Base-by-base conservation (phyloP, 768 basidiomycete genomes). In the Lentinula boryana region DNA sequence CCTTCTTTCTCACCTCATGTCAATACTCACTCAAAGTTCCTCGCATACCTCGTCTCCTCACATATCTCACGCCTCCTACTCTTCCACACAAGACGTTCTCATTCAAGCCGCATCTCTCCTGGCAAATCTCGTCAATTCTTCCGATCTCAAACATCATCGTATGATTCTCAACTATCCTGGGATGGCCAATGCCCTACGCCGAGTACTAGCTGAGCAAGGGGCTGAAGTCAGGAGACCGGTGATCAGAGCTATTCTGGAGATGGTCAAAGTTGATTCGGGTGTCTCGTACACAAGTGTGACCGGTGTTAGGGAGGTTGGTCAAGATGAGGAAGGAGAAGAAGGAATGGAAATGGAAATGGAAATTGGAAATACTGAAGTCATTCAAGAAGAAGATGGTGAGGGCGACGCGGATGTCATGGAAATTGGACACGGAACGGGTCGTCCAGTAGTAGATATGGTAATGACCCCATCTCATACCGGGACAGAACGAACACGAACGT, bases 71-170 rank as follows among this genome's bases (percentile, higher is more conserved):
- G 4, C 40, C n/a, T 15, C 43, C n/a, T 50, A 15, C 4, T 27
- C 35, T 40, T 2, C 66, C 40, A n/a, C 40, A 80, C 21, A 31
- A 12, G 57, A 58, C 36, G 21, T 51, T 23, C 27, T 38, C 27
- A 51, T 40, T 8, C 60, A 84, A 80, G 85, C 87, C 0, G 79
- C 86, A 0, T 83, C 76, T 66, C 72, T 84, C 2, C 78, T 91
- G 0, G 86, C 86, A 0, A 91, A 92, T 69, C 75, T 93, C 13
- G 78, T 84, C 38, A 90, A 91, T 68, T 85, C 85, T 40, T 69
- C 74, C 2, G 40, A 56, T 35, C 68, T 77, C 0, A 69, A 73
- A 15, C 78, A 82, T 48, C 86, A 86, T 60, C 74, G 75, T 43
- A 70, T 75, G 23, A 80, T 92, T 36, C 73, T 86, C n/a, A 66